Conservation (phyloP, 148 eudicot genomes). For the Nyssa sinensis region DNA sequence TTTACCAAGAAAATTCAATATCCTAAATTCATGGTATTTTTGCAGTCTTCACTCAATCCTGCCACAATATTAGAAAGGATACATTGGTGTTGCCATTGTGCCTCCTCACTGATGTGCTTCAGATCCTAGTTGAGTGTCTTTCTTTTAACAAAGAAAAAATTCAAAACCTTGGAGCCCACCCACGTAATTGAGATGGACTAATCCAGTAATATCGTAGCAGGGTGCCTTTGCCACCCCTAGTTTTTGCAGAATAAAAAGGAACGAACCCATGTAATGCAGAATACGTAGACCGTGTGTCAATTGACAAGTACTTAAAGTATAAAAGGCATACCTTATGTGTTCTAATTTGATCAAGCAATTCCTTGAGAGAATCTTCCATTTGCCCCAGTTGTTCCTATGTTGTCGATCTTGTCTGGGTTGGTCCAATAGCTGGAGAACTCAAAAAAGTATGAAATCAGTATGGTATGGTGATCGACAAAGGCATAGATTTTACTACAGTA, state of each 20-base stretch:
- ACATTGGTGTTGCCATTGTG: not conserved
- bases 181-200: not conserved
- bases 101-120: not conserved
- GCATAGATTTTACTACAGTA: not conserved
- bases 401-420: constrained; percentile 34
- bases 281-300: not conserved
- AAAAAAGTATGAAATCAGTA: not conserved
- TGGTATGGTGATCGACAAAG: not conserved
- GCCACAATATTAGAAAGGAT: not conserved
- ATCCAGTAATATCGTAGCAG: not conserved
- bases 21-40: too few species aligned
- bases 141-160: not conserved
- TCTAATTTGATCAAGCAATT: constrained; percentile 36
- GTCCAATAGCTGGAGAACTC: constrained; percentile 39
- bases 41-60: not conserved
- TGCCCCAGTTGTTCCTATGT: constrained; percentile 33
- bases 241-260: not conserved
- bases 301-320: not conserved
- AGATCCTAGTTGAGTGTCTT: not conserved
- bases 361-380: constrained; percentile 48
- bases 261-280: too few species aligned
- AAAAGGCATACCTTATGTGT: constrained; percentile 37
- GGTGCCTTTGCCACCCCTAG: not conserved
- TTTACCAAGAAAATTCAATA: not conserved
- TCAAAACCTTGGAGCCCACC: not conserved